These are phyloP conservation scores for Lactarius deliciosus DNA, from an alignment of 768 basidiomycete genomes.

Conservation along the genomic window DNA sequence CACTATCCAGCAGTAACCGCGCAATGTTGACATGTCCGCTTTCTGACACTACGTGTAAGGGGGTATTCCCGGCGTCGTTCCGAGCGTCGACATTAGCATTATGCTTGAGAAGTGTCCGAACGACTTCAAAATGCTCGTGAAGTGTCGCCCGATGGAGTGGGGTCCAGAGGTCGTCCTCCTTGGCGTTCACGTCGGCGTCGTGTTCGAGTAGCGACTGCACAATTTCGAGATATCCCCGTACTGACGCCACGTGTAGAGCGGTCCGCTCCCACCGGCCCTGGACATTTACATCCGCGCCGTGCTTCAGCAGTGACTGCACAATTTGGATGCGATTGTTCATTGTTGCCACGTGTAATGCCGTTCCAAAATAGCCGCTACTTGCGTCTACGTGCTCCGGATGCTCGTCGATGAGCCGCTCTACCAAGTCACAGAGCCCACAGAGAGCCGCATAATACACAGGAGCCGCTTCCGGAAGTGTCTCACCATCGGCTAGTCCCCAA, in stretches of 20 bases:
- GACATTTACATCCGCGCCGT: not conserved
- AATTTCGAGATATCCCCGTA: not conserved
- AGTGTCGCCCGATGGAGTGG: not conserved
- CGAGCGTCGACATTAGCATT: not conserved
- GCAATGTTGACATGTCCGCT: not conserved
- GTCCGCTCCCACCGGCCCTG: not conserved
- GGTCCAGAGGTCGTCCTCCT: not conserved
- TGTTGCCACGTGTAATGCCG: not conserved
- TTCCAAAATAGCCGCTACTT: not conserved
- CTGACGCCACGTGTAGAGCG: not conserved
- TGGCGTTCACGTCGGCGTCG: not conserved
- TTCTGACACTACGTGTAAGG: not conserved
- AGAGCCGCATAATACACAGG: not conserved
- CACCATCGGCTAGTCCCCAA: not conserved
- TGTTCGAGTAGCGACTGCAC: not conserved
- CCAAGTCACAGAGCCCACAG: not conserved
- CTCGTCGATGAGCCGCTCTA: not conserved
- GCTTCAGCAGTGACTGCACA: not conserved
- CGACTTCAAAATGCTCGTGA: not conserved
- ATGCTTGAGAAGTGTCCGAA: not conserved
- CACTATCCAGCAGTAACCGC: not conserved
- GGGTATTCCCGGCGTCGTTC: not conserved
- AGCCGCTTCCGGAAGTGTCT: not conserved
- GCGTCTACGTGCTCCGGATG: not conserved
- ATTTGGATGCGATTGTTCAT: not conserved